Conservation (phyloP, 768 basidiomycete species). For the Auriscalpium vulgare region DNA sequence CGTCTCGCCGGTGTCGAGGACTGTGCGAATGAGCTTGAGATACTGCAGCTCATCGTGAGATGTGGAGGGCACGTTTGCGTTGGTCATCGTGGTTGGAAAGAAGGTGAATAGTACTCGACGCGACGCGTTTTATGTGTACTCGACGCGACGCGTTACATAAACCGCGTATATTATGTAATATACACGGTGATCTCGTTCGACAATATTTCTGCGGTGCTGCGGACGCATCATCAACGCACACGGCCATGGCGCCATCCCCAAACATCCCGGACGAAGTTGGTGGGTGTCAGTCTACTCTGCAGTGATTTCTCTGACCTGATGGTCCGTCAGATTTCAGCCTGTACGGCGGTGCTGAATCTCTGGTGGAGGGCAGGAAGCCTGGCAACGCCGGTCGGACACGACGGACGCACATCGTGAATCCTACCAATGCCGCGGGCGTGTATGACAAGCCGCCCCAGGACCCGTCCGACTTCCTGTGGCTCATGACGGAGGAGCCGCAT, state of each 20-base stretch:
- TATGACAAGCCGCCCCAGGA: constrained; percentile 57
- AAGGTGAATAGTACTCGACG: not conserved
- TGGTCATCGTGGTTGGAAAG: constrained; percentile 1
- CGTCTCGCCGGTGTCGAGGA: constrained; percentile 66
- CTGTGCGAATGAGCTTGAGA: constrained; percentile 68
- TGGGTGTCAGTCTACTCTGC: not conserved
- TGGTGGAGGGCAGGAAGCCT: constrained; percentile 39
- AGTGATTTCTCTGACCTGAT: not conserved
- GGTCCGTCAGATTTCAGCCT: constrained; percentile 57
- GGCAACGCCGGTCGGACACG: constrained; percentile 31
- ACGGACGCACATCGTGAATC: constrained; percentile 40
- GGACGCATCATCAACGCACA: too few relatives aligned
- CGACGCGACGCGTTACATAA: constrained; percentile 13
- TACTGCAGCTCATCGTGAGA: constrained; percentile 87
- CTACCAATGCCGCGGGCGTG: constrained; percentile 34
- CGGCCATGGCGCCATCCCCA: constrained; percentile 11
- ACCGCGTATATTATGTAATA: not conserved
- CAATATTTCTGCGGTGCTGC: not conserved
- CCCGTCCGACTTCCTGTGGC: constrained; percentile 86
- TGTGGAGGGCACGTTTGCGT: not conserved
- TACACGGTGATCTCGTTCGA: too few relatives aligned
- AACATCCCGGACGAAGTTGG: constrained; percentile 13
- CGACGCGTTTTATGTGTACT: constrained; percentile 27
- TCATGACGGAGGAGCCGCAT: constrained; percentile 98
- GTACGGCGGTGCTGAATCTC: constrained; percentile 78